Evolutionary conservation across 331 rosid genomes (phyloP), one percentile per base, ranked within the genome.

Genomic region (Cydonia oblonga): DNA sequence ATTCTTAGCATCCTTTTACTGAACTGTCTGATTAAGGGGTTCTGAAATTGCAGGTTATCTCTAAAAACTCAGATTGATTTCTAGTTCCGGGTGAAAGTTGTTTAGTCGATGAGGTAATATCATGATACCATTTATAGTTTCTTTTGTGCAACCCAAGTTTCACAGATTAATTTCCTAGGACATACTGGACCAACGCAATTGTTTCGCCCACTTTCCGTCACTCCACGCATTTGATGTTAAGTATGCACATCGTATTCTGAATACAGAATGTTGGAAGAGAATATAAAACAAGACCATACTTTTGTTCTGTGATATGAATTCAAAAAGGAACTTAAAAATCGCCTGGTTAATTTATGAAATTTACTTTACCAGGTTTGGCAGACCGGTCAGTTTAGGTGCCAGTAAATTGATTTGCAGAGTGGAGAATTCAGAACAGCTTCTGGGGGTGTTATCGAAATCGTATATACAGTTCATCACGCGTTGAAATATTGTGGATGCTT

Each of bases 21-120:
- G 15, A 38, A 38, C 42, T 38, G 42, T 70, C 76, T 75, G 70
- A 80, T 32, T 7, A 2, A 10, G 51, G 25, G 59, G 35, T 6
- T 9, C 25, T 35, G 16, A 60, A 42, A 51, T 73, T 57, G 69
- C 70, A 81, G 85, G 79, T 81, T 18, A 44, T 77, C 73, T 63
- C 81, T 18, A 16, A 46, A 61, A 81, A 63, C 52, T 38, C 26
- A 0, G 29, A 57, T 44, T 72, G 75, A 76, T 42, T 57, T 28
- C 20, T 51, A 20, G 32, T 35, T 56, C 10, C 9, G 2, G 77
- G 35, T 32, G 20, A 58, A 56, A 26, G 18, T 59, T 4, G 35
- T 25, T 25, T 24, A 25, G 29, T 33, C 7, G 5, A 24, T 33
- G 57, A 51, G 66, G 56, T 16, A 70, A 64, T 24, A 15, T 71